Evolutionary conservation across 805 yeast species (phyloP), one percentile per base, ranked within the genome.

Genomic region (Debaryomyces tyrocola): DNA sequence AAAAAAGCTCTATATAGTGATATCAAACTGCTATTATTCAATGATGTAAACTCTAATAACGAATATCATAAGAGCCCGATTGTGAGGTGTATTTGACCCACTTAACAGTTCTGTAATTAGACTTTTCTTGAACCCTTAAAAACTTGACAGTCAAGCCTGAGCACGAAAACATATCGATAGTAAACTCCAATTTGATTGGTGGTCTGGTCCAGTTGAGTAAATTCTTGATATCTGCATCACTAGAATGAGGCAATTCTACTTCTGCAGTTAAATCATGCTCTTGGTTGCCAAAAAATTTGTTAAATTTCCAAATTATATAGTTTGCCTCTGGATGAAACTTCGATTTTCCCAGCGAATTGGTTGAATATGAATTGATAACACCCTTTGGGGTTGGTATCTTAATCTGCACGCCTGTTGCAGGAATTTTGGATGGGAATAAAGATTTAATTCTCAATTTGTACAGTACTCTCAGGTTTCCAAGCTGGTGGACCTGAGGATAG

Each of bases 21-120:
- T 27, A 14, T 14, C 27, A 20, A 10, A 15, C 18, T 3, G 10
- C 27, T 21, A 24, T 24, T 9, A 24, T 27, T 27, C 33, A 40
- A 40, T 11, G 17, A 20, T 39, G 21, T 34, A 38, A 9, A 27
- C 18, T 12, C 65, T 62, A 85, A 51, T 83, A 83, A 45, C 97
- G 73, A 8, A 89, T 75, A 51, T 91, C 97, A 56, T 88, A 90
- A 6, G 86, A 79, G 0, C 96, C 96, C 0, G 92, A 83, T 49
- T 77, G 79, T 0, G 92, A 77, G 12, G 79, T 62, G 62, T 92
- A 92, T 55, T 87, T 81, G 29, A 91, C 95, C 96, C 96, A 90
- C 62, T 91, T 92, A 18, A 87, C 82, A 0, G 96, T 83, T 21
- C 77, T 70, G 66, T 89, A 88, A 45, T 79, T 79, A 7, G 56